phyloP scores from a whole-genome alignment of 2,329 filamentous ascomycete genomes.

The Lojkania enalia region DNA sequence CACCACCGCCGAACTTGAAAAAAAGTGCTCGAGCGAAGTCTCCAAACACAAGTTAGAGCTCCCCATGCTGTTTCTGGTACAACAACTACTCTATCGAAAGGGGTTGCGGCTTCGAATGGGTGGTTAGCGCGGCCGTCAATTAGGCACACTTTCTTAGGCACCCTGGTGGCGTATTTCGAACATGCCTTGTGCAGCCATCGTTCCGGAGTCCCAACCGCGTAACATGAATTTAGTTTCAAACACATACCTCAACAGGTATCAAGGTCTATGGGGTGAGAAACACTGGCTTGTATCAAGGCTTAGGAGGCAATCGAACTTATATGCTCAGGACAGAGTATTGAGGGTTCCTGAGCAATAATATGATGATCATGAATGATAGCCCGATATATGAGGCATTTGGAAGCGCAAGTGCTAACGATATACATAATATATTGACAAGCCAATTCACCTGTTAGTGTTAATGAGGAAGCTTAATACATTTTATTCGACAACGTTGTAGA shows the following conservation, averaged over 20 bases:
- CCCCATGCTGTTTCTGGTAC: slow-evolving; percentile 68
- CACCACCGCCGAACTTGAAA: slow-evolving; percentile 43
- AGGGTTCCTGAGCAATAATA: slow-evolving; percentile 7
- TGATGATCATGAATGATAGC: slow-evolving; percentile 14
- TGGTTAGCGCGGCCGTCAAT: too few relatives aligned
- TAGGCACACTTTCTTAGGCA: too few relatives aligned
- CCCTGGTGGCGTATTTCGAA: not conserved
- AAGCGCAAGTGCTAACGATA: slow-evolving; percentile 17
- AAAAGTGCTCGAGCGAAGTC: slow-evolving; percentile 36
- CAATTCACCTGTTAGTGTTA: slow-evolving; percentile 8
- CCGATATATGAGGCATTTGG: slow-evolving; percentile 28
- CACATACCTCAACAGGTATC: too few relatives aligned
- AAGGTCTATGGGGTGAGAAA: too few relatives aligned
- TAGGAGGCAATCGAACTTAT: too few relatives aligned
- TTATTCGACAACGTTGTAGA: too few relatives aligned
- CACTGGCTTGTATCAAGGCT: too few relatives aligned
- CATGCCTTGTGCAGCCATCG: not conserved
- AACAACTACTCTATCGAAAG: too few relatives aligned
- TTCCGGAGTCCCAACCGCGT: too few relatives aligned
- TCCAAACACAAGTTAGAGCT: slow-evolving; percentile 58
- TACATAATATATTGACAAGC: slow-evolving; percentile 14
- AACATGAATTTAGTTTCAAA: too few relatives aligned
- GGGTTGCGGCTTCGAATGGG: not conserved
- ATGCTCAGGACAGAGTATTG: slow-evolving; percentile 1
- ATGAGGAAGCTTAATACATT: too few relatives aligned